phyloP scores from a whole-genome alignment of 805 yeast species.

The Schizosaccharomyces octosporus region DNA sequence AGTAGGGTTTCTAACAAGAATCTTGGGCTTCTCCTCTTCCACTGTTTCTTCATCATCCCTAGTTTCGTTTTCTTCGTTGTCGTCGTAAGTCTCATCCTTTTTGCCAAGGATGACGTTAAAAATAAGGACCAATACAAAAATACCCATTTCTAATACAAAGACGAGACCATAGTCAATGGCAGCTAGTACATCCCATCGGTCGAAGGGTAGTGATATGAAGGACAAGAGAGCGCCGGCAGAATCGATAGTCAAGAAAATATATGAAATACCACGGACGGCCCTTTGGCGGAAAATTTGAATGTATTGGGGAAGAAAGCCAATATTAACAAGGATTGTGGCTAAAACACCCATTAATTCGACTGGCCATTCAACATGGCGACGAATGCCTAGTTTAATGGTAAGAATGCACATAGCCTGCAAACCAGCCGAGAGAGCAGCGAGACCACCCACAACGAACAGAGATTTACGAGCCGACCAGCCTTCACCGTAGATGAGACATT shows the following conservation, averaged over 20 bases:
- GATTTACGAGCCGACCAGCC: slow-evolving; percentile 16
- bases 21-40: no score
- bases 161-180: slow-evolving; percentile 51
- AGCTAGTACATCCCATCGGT: slow-evolving; percentile 50
- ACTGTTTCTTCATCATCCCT: no score
- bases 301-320: slow-evolving; percentile 74
- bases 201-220: slow-evolving; percentile 32
- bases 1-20: no score
- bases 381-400: slow-evolving; percentile 29
- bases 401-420: slow-evolving; percentile 46
- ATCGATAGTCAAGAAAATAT: slow-evolving; percentile 51
- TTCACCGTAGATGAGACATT: slow-evolving; percentile 30
- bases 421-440: slow-evolving; percentile 26
- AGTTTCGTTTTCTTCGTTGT: no score
- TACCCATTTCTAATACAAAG: slow-evolving; percentile 52
- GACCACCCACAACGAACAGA: slow-evolving; percentile 14
- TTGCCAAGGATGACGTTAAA: not conserved
- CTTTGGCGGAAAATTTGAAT: slow-evolving; percentile 60
- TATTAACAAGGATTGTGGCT: slow-evolving; percentile 50
- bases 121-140: slow-evolving; percentile 11
- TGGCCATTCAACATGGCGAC: slow-evolving; percentile 37
- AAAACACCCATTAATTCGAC: slow-evolving; percentile 51
- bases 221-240: slow-evolving; percentile 64
- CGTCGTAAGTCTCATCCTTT: no score
- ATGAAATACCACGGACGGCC: slow-evolving; percentile 70